phyloP scores from a whole-genome alignment of 371 early-diverging fungal genomes.

The Thermomucor indicae-seudaticae region DNA sequence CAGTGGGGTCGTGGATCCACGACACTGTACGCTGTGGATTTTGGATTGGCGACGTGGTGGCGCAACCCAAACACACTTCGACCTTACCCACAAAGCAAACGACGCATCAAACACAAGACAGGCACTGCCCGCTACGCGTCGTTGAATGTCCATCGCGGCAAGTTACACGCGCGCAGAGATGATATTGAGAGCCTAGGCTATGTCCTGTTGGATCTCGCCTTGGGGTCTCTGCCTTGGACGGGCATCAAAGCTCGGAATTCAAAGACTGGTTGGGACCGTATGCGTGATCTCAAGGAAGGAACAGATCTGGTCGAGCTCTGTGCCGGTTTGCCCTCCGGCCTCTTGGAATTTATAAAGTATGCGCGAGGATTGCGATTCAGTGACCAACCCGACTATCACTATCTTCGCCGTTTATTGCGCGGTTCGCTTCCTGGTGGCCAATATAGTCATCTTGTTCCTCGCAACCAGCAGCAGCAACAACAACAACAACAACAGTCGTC shows the following conservation, averaged over 20 bases:
- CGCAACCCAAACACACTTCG: constrained; percentile 40
- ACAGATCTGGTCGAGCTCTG: constrained; percentile 47
- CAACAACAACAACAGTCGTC: constrained; percentile 1
- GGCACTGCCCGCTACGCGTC: constrained; percentile 68
- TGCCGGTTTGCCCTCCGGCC: constrained; percentile 49
- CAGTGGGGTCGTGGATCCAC: constrained; percentile 19
- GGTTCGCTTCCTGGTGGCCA: constrained; percentile 28
- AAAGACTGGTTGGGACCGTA: constrained; percentile 59
- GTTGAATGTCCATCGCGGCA: constrained; percentile 56
- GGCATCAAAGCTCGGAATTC: constrained; percentile 56
- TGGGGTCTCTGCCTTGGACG: constrained; percentile 61
- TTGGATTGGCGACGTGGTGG: constrained; percentile 54
- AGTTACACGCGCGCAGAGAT: constrained; percentile 54
- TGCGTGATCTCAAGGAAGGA: constrained; percentile 51
- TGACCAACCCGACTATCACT: constrained; percentile 91
- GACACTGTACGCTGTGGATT: constrained; percentile 45
- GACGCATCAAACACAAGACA: constrained; percentile 45
- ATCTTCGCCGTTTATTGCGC: constrained; percentile 40
- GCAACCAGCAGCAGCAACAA: not conserved
- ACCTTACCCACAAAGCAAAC: constrained; percentile 43
- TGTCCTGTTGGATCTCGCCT: constrained; percentile 51
- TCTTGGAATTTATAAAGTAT: constrained; percentile 66
- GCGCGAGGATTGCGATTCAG: constrained; percentile 81
- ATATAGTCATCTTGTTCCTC: not conserved
- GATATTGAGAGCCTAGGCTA: constrained; percentile 62